These are phyloP conservation scores for Penicillium malachiteum DNA, from an alignment of 495 filamentous ascomycete species.

Conservation along the genomic window DNA sequence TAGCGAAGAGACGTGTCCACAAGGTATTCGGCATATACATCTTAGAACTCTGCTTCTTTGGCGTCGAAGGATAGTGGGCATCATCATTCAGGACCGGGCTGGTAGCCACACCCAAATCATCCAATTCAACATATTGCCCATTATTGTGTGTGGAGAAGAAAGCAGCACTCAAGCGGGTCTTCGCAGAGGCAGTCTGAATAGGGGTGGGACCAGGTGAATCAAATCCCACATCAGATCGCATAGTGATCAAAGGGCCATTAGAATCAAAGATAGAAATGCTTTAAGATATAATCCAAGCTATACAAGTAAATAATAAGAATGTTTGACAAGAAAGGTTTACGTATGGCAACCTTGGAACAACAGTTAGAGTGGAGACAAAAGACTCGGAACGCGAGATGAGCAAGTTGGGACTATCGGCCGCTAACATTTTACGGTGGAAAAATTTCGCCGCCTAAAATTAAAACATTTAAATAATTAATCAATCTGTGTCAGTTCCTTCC, in stretches of 20 bases:
- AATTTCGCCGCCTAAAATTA: background rate
- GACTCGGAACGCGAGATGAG: background rate
- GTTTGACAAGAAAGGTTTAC: background rate
- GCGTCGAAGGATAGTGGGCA: background rate
- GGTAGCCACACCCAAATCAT: constrained; percentile 7
- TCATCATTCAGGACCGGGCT: background rate
- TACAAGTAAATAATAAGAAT: background rate
- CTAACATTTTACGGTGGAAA: background rate
- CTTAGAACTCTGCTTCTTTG: background rate
- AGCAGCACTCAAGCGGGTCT: constrained; percentile 5
- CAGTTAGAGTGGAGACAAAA: background rate
- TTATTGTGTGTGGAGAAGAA: constrained; percentile 8
- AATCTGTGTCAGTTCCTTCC: constrained; percentile 1
- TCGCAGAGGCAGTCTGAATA: constrained; percentile 1
- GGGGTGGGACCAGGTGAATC: constrained; percentile 6
- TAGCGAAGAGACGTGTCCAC: constrained; percentile 22
- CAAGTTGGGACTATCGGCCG: background rate
- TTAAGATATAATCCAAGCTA: background rate
- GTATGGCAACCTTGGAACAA: too few relatives aligned
- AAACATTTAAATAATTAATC: background rate
- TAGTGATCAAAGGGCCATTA: constrained; percentile 3
- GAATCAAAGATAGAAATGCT: background rate
- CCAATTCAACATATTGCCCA: constrained; percentile 13
- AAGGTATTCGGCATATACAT: constrained; percentile 22
- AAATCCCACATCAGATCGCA: constrained; percentile 8